Evolutionary conservation across 164 flowering plant species (phyloP).

Genomic region (Sextonia rubra): DNA sequence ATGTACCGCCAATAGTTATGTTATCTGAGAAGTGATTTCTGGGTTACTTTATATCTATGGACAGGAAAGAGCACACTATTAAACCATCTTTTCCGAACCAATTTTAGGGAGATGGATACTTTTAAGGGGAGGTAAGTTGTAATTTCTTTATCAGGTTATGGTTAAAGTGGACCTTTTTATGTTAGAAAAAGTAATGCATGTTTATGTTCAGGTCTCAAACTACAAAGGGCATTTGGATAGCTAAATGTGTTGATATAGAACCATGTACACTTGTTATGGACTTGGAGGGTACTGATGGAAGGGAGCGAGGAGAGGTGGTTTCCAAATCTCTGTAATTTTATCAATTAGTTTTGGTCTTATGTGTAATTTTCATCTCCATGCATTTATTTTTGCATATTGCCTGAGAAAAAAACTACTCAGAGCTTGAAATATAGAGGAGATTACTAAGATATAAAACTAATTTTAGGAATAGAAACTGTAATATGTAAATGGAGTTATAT

Average conservation of each 20-base stretch:
- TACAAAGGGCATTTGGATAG: constrained; percentile 97
- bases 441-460: not conserved
- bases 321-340: not conserved
- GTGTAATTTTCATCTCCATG: not conserved
- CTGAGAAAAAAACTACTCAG: not conserved
- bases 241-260: constrained; percentile 76
- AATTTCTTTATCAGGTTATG: not conserved
- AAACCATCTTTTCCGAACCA: constrained; percentile 78
- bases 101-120: constrained; percentile 97
- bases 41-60: not conserved
- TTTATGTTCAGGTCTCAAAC: constrained; percentile 70
- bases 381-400: not conserved
- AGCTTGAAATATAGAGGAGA: not conserved
- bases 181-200: not conserved
- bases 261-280: constrained; percentile 95
- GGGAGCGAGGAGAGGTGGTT: constrained; percentile 95
- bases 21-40: not conserved
- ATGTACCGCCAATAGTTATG: not conserved
- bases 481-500: no score
- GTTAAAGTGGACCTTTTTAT: not conserved
- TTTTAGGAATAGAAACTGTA: not conserved
- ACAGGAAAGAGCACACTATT: constrained; percentile 93
- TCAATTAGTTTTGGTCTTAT: not conserved
- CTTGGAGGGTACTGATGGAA: constrained; percentile 97
- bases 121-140: constrained; percentile 64